Percentiles rank a stretch among this genome's conserved stretches.
phyloP scores from a whole-genome alignment of 352 stramenopile species.

The Phytophthora palmivora region DNA sequence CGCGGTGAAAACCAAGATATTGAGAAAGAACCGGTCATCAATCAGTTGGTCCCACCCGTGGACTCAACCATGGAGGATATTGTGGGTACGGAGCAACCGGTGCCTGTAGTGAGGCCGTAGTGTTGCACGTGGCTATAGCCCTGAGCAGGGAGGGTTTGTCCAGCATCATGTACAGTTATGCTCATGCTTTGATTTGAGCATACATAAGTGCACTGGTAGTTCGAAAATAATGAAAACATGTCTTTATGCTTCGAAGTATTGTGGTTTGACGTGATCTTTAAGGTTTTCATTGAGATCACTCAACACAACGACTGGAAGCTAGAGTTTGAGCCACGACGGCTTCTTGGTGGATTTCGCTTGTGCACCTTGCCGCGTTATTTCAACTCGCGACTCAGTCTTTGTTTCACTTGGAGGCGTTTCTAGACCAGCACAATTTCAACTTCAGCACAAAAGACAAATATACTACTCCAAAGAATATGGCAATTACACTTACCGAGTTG shows the following conservation, averaged over 20 bases:
- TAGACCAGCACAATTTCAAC: constrained; percentile 15
- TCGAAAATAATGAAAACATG: constrained; percentile 26
- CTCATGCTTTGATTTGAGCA: constrained; percentile 16
- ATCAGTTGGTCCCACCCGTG: background rate
- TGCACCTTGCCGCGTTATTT: constrained; percentile 36
- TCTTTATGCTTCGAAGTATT: constrained; percentile 2
- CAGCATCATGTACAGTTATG: constrained; percentile 18
- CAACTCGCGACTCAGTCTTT: constrained; percentile 31
- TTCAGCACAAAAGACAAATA: constrained; percentile 13
- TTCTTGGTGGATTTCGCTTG: constrained; percentile 62
- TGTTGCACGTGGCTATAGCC: constrained; percentile 3
- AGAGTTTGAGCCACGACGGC: constrained; percentile 81
- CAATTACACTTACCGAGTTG: constrained; percentile 41
- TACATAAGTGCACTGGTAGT: constrained; percentile 15
- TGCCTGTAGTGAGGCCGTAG: constrained; percentile 12
- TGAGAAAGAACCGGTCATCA: background rate
- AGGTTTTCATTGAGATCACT: background rate
- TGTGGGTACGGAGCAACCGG: constrained; percentile 3
- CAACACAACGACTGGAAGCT: constrained; percentile 2
- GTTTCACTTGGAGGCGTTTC: constrained; percentile 30
- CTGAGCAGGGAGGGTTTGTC: background rate
- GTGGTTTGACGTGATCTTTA: background rate
- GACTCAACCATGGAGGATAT: background rate
- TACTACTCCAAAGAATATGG: too few species aligned
- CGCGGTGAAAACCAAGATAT: constrained; percentile 1